Conservation (phyloP, 305 asterid genomes). For the Rubia occidens region DNA sequence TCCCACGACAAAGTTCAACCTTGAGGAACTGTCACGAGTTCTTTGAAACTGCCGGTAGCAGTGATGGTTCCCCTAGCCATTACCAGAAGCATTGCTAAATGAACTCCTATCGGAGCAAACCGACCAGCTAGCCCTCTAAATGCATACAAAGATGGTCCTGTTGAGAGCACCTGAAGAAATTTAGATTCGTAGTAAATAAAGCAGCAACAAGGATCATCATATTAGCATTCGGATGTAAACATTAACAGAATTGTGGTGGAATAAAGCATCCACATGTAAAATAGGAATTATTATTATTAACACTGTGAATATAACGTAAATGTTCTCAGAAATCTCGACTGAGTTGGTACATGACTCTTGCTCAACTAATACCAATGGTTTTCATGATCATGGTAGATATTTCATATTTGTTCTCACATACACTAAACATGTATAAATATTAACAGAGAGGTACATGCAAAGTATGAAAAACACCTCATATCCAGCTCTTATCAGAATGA, state of each 20-base stretch:
- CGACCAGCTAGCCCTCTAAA: slow-evolving; percentile 77
- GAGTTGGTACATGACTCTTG: too few relatives aligned
- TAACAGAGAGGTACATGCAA: not conserved
- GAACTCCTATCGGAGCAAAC: slow-evolving; percentile 76
- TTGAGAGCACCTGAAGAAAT: slow-evolving; percentile 50
- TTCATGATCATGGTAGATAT: too few relatives aligned
- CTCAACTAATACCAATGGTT: too few relatives aligned
- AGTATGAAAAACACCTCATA: slow-evolving; percentile 51
- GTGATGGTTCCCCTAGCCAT: slow-evolving; percentile 82
- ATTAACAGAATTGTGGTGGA: slow-evolving; percentile 1
- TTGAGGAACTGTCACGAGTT: slow-evolving; percentile 65
- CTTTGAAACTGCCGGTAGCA: slow-evolving; percentile 66
- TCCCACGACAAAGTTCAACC: slow-evolving; percentile 64
- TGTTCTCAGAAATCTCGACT: too few relatives aligned
- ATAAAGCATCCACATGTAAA: too few relatives aligned
- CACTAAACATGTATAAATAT: too few relatives aligned
- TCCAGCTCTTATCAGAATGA: slow-evolving; percentile 65
- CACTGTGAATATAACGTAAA: too few relatives aligned
- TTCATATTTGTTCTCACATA: too few relatives aligned
- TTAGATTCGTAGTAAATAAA: too few relatives aligned
- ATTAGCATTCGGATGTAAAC: not conserved
- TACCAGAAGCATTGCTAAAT: slow-evolving; percentile 52
- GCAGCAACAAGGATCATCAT: too few relatives aligned
- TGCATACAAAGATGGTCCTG: slow-evolving; percentile 77
- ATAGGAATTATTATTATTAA: too few relatives aligned